Conservation (phyloP, 805 yeast species). For the Ascoidea rubescens region DNA sequence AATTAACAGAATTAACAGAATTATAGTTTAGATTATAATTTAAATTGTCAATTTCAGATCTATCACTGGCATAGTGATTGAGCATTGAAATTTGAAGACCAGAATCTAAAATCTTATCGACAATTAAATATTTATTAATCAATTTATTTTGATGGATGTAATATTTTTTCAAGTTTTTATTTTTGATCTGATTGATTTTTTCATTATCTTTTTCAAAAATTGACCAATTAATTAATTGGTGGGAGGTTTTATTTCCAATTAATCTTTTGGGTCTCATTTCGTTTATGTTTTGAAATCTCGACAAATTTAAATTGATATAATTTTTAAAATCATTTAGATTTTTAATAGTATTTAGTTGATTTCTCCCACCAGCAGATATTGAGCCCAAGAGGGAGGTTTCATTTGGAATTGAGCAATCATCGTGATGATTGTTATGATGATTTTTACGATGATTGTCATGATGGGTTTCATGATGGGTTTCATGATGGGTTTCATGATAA, state of each 20-base stretch:
- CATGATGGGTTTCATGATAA: no score
- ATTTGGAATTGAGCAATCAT: no score
- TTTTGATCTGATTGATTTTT: conserved; percentile 7
- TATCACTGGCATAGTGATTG: conserved; percentile 37
- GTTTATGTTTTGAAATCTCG: neutral
- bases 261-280: neutral
- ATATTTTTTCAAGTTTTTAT: conserved; percentile 22
- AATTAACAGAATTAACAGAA: no score
- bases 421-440: no score
- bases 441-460: no score
- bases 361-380: neutral
- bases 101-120: conserved; percentile 55
- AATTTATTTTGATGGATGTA: conserved; percentile 48
- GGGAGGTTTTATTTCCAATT: neutral
- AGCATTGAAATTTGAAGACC: conserved; percentile 58
- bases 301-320: no score
- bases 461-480: no score
- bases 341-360: neutral
- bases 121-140: conserved; percentile 39
- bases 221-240: neutral
- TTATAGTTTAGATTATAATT: conserved; percentile 6
- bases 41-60: conserved; percentile 8
- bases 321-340: neutral
- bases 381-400: neutral
- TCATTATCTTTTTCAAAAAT: neutral